Base-by-base conservation (phyloP, 768 basidiomycete genomes). In the Chalciporus sphaerocephalus region DNA sequence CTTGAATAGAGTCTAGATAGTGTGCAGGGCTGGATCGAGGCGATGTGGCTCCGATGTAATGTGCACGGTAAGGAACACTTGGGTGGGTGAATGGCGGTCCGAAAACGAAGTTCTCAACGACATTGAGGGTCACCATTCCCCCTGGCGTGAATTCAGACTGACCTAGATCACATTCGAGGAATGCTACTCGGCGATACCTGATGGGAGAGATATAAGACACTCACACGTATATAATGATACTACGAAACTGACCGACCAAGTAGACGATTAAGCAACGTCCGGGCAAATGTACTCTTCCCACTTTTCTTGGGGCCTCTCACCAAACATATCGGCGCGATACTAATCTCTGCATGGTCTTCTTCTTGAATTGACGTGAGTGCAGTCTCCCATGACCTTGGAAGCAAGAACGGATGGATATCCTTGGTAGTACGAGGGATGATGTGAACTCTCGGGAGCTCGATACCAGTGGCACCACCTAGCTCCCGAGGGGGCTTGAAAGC, bases 121-220 rank as follows among this genome's bases (percentile, higher is more conserved):
- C 53, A 60, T 82, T 85, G 22, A 99, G 67, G 0, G 90, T 78
- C 11, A 96, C 86, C 68, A 90, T 76, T 0, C 93, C 95, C 0
- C 83, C 83, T 1, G 90, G 85, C 1, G 87, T 85, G 60, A 97
- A 95, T 64, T 97, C 94, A 4, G 92, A 87, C 66, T 99, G 95
- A 15, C 95, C 95, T 4, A 90, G 56, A 66, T 99, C 95, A 48
- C 88, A 90, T 61, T 98, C 95, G 7, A 99, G 75, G 61, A 80
- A 96, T 0, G 92, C 94, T 3, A 97, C 91, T n/a, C 74, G 74
- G 18, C 73, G 72, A 67, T 89, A 90, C 22, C 87, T 91, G 24
- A 32, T 16, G 1, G 6, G 16, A 34, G 25, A 27, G 28, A 21
- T 13, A 11, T 18, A 39, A 40, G 48, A 43, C 17, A 15, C 27